Base-by-base conservation (phyloP, 1,139 yeast genomes). In the Saccharomyces hybrid region DNA sequence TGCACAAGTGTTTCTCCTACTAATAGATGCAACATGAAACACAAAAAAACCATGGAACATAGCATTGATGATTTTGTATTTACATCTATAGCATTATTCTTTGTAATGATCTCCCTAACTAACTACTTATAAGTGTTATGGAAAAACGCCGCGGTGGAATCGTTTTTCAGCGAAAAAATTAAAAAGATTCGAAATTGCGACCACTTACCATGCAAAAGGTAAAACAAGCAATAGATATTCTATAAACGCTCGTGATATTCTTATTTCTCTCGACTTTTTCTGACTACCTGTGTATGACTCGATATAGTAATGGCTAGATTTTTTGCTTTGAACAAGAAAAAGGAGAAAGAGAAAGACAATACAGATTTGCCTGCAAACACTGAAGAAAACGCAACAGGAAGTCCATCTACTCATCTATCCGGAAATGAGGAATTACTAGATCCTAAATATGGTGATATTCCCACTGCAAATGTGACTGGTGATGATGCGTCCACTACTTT, bases 401-500 rank as follows among this genome's bases (percentile, higher is more conserved):
- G 46, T n/a, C 31, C 51, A 14, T 31, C 27, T 3, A 16, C 3
- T 42, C 2, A 42, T 11, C n/a, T 13, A 23, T 2, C 46, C 11
- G 46, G n/a, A 44, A 34, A 27, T 49, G 31, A 16, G 47, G 47
- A 42, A 51, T 11, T n/a, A 44, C 6, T n/a, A 44, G 23, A 11
- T 28, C 38, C 32, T 26, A 27, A 29, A 26, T 34, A 14, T 28
- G 47, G 23, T 14, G 38, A 27, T 27, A 16, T 31, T 9, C 31
- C 49, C 31, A 16, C 29, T 25, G 34, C 52, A 9, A 27, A 34
- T 23, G 41, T 53, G 2, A 19, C 51, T 3, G 48, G 51, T 49
- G 65, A 60, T 42, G 63, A 54, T 34, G 50, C 54, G 5, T 60
- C 61, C 19, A 60, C 60, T 25, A 55, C 55, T 31, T 55, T 59